phyloP scores from a whole-genome alignment of 257 asterid genomes.

The Gentiana straminea region DNA sequence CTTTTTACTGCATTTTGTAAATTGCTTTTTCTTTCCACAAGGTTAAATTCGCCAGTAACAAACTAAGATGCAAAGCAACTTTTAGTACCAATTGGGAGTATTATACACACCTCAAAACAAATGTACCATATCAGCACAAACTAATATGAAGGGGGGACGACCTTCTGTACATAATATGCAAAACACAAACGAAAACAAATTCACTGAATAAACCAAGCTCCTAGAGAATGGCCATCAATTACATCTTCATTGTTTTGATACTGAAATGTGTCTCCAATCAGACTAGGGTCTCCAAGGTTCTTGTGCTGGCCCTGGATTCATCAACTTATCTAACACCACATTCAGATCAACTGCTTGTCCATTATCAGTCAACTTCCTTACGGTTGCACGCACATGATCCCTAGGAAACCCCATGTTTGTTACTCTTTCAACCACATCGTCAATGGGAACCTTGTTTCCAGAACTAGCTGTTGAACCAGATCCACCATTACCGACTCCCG shows the following conservation, averaged over 20 bases:
- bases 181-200: constrained; percentile 2
- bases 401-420: constrained; percentile 82
- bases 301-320: constrained; percentile 46
- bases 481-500: constrained; percentile 49
- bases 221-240: constrained; percentile 43
- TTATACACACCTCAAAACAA: too few species aligned
- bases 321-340: constrained; percentile 83
- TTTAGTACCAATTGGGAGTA: too few species aligned
- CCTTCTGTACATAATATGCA: constrained; percentile 30
- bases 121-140: too few species aligned
- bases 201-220: constrained; percentile 75
- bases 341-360: constrained; percentile 95
- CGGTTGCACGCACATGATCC: constrained; percentile 81
- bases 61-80: too few species aligned
- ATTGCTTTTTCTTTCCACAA: too few species aligned
- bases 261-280: too few species aligned
- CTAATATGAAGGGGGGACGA: not conserved
- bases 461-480: constrained; percentile 40
- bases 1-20: too few species aligned
- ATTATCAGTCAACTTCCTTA: constrained; percentile 69
- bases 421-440: constrained; percentile 92
- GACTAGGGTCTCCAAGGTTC: too few species aligned
- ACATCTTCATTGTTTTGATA: too few species aligned
- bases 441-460: constrained; percentile 73
- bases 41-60: too few species aligned